Evolutionary conservation across 2,329 filamentous ascomycete genomes (phyloP).

Genomic region (Lecanicillium sp.): DNA sequence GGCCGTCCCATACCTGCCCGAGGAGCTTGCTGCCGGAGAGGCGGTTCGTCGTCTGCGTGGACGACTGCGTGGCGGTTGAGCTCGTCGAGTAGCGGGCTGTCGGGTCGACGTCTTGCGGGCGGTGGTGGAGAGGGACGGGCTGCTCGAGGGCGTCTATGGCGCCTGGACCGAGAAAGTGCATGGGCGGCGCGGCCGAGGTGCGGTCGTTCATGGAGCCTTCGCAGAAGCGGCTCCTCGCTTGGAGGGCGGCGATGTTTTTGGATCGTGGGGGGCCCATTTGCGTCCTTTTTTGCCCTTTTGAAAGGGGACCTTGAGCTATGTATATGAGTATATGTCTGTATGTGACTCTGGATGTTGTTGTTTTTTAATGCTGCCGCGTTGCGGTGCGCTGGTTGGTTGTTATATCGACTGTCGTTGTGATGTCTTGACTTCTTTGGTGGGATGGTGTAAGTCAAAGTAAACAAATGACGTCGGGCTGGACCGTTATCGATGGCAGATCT

Average conservation of each 20-base stretch:
- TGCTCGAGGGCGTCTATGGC: conserved; percentile 23
- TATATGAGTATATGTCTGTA: too few relatives aligned
- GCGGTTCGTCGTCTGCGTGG: conserved; percentile 1
- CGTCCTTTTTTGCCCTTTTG: too few relatives aligned
- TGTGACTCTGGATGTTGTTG: too few relatives aligned
- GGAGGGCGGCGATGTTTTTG: conserved; percentile 23
- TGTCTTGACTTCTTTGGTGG: too few relatives aligned
- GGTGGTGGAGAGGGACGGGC: conserved; percentile 12
- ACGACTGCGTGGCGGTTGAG: not conserved
- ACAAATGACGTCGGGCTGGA: too few relatives aligned
- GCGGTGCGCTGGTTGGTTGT: too few relatives aligned
- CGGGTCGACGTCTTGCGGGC: conserved; percentile 9
- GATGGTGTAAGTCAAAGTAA: too few relatives aligned
- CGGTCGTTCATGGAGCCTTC: conserved; percentile 87
- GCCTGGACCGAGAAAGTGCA: conserved; percentile 50
- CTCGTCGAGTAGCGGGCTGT: conserved; percentile 10
- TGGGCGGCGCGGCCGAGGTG: conserved; percentile 61
- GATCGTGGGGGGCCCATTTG: conserved; percentile 20
- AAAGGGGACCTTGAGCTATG: too few relatives aligned
- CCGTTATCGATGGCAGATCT: too few relatives aligned
- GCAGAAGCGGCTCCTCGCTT: conserved; percentile 48
- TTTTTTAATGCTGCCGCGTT: too few relatives aligned
- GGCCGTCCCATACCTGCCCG: conserved; percentile 31
- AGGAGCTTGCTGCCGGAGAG: conserved; percentile 16
- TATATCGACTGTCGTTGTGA: too few relatives aligned